phyloP scores from a whole-genome alignment of 768 basidiomycete genomes.

The Pulveroboletus sp. region DNA sequence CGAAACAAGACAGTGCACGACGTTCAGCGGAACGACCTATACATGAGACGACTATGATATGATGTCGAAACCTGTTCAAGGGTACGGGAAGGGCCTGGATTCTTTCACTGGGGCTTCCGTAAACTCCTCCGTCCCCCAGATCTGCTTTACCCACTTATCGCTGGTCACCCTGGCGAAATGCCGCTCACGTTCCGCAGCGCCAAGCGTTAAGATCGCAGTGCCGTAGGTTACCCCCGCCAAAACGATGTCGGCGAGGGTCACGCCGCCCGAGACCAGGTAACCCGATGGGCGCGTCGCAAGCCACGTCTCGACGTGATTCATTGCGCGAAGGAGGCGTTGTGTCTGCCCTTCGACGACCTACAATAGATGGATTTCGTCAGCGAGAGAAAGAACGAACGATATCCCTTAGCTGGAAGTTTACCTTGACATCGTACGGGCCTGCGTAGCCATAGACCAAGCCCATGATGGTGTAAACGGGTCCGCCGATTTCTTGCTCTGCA shows the following conservation, averaged over 20 bases:
- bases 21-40: no score
- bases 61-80: not conserved
- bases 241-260: constrained; percentile 20
- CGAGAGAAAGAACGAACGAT: not conserved
- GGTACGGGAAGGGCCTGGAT: not conserved
- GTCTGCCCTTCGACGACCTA: not conserved
- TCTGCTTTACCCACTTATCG: constrained; percentile 9
- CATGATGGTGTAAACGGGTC: not conserved
- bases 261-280: constrained; percentile 10
- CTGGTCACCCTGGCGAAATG: constrained; percentile 17
- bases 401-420: not conserved
- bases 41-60: no score
- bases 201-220: not conserved
- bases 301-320: constrained; percentile 13
- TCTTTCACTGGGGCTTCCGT: constrained; percentile 2
- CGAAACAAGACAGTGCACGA: no score
- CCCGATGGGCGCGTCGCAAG: constrained; percentile 11
- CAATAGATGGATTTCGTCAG: no score
- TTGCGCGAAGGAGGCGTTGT: constrained; percentile 4
- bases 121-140: constrained; percentile 9
- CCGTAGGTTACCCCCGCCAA: constrained; percentile 1
- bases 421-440: constrained; percentile 8
- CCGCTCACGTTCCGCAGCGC: constrained; percentile 9
- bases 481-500: constrained; percentile 14
- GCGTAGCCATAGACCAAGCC: not conserved